Evolutionary conservation across 2,329 filamentous ascomycete species (phyloP).

Genomic region (Neofusicoccum cordaticola): DNA sequence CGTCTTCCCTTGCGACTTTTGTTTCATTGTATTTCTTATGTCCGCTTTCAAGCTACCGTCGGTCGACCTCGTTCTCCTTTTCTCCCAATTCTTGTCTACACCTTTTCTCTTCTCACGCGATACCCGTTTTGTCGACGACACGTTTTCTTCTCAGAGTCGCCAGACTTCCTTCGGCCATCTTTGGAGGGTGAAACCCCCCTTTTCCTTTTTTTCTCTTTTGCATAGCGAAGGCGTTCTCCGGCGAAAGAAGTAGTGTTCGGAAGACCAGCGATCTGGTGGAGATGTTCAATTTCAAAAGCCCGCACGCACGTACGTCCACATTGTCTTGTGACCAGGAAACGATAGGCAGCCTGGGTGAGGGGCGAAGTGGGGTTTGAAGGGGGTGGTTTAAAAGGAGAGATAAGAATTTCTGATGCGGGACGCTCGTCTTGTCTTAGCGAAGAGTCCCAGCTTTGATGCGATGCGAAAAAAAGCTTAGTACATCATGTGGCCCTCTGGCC

Average conservation of each 20-base stretch:
- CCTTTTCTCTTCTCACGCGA: constrained; percentile 3
- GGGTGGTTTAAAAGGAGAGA: background rate
- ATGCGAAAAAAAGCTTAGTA: background rate
- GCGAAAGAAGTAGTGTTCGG: background rate
- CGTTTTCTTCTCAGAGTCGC: background rate
- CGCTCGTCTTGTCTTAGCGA: background rate
- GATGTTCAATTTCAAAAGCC: background rate
- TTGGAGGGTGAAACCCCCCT: background rate
- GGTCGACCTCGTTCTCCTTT: background rate
- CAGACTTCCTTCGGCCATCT: background rate
- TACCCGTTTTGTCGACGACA: constrained; percentile 13
- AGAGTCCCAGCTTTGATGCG: background rate
- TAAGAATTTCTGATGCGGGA: background rate
- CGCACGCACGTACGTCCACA: background rate
- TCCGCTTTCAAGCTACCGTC: background rate
- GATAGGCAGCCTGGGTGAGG: background rate
- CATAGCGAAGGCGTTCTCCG: constrained; percentile 14
- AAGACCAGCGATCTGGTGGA: background rate
- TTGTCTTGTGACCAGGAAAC: background rate
- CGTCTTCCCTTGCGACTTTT: background rate
- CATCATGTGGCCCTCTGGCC: background rate
- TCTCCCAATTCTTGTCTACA: background rate
- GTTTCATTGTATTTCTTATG: constrained; percentile 7
- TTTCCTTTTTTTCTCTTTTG: background rate
- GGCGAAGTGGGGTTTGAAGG: background rate